Conservation (phyloP, 352 stramenopile genomes). For the Phytophthora constricta region DNA sequence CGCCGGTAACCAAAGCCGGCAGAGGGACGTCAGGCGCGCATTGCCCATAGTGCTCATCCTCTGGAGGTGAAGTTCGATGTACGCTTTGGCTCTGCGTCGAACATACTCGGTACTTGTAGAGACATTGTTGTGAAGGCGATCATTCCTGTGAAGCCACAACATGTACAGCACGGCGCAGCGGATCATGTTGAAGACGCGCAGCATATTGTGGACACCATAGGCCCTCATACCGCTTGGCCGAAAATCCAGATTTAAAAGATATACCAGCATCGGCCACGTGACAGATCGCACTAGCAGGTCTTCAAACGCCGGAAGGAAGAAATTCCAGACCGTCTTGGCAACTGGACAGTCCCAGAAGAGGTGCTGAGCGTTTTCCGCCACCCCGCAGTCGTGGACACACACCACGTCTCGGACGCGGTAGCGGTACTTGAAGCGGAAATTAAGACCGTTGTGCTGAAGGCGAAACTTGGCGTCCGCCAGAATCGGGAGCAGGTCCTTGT, state of each 20-base stretch:
- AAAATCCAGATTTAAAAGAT: conserved; percentile 2
- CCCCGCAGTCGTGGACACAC: conserved; percentile 17
- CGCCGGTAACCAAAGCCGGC: neutral
- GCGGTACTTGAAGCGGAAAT: conserved; percentile 15
- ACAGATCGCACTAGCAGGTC: neutral
- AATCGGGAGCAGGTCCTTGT: conserved; percentile 19
- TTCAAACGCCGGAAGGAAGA: neutral
- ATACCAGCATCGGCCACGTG: conserved; percentile 6
- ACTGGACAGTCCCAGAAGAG: conserved; percentile 18
- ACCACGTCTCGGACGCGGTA: conserved; percentile 5
- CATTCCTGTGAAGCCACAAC: conserved; percentile 21
- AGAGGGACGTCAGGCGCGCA: neutral
- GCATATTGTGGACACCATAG: conserved; percentile 14
- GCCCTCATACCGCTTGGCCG: neutral
- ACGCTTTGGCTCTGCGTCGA: neutral
- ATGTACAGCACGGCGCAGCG: conserved; percentile 18
- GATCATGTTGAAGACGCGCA: conserved; percentile 27
- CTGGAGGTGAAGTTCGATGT: conserved; percentile 7
- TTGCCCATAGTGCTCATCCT: neutral
- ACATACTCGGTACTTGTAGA: conserved; percentile 2
- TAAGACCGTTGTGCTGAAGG: conserved; percentile 24
- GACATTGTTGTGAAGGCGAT: conserved; percentile 2
- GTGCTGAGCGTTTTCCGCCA: conserved; percentile 10
- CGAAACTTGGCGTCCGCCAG: conserved; percentile 23
- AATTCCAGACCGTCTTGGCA: neutral